Evolutionary conservation across 805 yeast genomes (phyloP).

Genomic region (Komagataella pastoris): DNA sequence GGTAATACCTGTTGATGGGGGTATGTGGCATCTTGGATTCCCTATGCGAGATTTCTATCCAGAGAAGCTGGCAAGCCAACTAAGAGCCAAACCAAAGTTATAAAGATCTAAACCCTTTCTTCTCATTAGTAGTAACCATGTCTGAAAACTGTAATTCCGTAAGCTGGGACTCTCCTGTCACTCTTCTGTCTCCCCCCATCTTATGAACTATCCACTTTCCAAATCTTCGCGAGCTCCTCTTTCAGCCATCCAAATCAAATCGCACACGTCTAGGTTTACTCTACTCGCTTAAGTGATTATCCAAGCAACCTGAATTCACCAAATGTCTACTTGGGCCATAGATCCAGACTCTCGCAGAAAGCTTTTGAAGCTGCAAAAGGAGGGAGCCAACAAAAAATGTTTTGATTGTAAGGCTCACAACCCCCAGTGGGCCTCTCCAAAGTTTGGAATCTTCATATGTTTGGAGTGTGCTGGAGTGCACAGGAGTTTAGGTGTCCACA

Average conservation of each 20-base stretch:
- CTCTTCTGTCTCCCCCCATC: not conserved
- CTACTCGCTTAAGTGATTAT: not conserved
- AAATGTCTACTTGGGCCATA: slow-evolving; percentile 68
- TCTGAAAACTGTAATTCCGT: not conserved
- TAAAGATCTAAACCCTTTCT: slow-evolving; percentile 1
- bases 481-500: slow-evolving; percentile 91
- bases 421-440: slow-evolving; percentile 99
- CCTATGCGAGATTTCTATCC: slow-evolving; percentile 26
- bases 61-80: slow-evolving; percentile 17
- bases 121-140: not conserved
- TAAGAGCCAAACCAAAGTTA: slow-evolving; percentile 12
- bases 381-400: slow-evolving; percentile 76
- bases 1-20: slow-evolving; percentile 80
- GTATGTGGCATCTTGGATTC: slow-evolving; percentile 68
- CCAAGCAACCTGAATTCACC: slow-evolving; percentile 4
- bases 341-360: slow-evolving; percentile 88
- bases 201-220: not conserved
- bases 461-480: slow-evolving; percentile 97
- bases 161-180: not conserved
- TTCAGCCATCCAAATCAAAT: not conserved
- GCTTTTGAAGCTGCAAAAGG: slow-evolving; percentile 62
- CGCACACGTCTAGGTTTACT: not conserved
- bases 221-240: not conserved
- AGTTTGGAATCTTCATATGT: slow-evolving; percentile 94
- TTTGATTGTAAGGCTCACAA: slow-evolving; percentile 92